Base-by-base conservation (phyloP, 371 early-diverging fungal genomes). In the Edhazardia aedis region DNA sequence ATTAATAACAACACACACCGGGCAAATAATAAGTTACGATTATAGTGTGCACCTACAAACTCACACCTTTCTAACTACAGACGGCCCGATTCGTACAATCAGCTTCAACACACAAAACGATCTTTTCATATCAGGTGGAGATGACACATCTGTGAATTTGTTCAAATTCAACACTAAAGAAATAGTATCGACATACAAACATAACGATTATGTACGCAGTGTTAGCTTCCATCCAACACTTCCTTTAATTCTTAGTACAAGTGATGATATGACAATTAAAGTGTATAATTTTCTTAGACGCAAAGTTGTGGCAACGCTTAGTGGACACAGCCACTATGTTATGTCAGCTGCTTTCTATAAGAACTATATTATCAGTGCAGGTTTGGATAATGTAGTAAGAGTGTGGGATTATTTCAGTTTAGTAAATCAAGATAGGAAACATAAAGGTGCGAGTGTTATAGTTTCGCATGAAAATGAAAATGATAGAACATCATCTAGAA, bases 221-320 rank as follows among this genome's bases (percentile, higher is more conserved):
- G 83, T 90, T 3, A 85, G 78, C 66, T 98, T 98, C 75, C 99
- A 98, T 68, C 83, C 86, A 61, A 92, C 89, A 68, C 77, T 82
- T 59, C 95, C 99, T 26, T 98, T 90, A 90, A 85, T 98, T 56
- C 75, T 95, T 50, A 81, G 80, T 55, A 81, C 86, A 28, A 88
- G 89, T 16, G 98, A 98, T 65, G 98, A 98, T 69, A 89, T 91
- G 68, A 92, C 95, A 16, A 86, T 95, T 59, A 83, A 91, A 56
- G 86, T 96, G 53, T 94, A 90, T 90, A 93, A 96, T 76, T 93
- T 92, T 87, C 90, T 92, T 72, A 87, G 88, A n/a, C 77, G 91
- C 51, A 84, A 81, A 68, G 87, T 88, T 67, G 82, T 98, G 48
- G 84, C 87, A 30, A 83, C 88, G 40, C 76, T 95, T 47, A 87